Evolutionary conservation across 1,284 basidiomycete genomes (phyloP).

Genomic region (Leccinum ponderosum): DNA sequence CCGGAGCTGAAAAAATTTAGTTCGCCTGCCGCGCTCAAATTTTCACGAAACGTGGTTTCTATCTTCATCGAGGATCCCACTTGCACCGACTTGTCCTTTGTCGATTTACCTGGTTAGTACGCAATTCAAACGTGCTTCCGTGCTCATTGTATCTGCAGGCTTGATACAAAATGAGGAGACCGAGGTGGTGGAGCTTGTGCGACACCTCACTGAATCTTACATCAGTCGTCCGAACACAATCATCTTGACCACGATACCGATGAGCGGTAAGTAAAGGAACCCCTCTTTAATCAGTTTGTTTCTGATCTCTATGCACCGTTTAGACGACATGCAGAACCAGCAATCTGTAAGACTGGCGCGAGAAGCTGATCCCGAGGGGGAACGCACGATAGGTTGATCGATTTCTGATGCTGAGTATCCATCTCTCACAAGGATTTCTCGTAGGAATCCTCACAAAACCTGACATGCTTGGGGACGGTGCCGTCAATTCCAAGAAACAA

Average conservation of each 20-base stretch:
- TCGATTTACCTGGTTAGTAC: constrained; percentile 50
- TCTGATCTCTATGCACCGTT: neutral
- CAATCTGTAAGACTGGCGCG: constrained; percentile 53
- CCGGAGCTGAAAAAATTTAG: constrained; percentile 32
- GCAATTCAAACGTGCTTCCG: neutral
- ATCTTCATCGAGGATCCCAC: constrained; percentile 47
- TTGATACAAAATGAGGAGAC: constrained; percentile 56
- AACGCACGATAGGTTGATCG: constrained; percentile 57
- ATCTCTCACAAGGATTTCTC: neutral
- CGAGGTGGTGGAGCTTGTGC: constrained; percentile 46
- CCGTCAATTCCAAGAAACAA: constrained; percentile 39
- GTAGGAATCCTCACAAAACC: constrained; percentile 69
- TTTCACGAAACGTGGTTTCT: constrained; percentile 59
- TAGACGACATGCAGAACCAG: constrained; percentile 71
- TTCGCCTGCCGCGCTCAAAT: constrained; percentile 32
- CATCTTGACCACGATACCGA: constrained; percentile 62
- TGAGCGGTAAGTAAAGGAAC: constrained; percentile 46
- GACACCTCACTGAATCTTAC: constrained; percentile 45
- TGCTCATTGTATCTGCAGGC: constrained; percentile 34
- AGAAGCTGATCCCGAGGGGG: constrained; percentile 50
- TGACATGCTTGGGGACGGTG: constrained; percentile 50
- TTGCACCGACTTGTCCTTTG: constrained; percentile 48
- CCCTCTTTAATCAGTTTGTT: neutral
- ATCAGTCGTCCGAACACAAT: constrained; percentile 49
- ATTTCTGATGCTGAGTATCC: neutral